Evolutionary conservation across 352 stramenopile species (phyloP).

Genomic region (Phytophthora tubulina): DNA sequence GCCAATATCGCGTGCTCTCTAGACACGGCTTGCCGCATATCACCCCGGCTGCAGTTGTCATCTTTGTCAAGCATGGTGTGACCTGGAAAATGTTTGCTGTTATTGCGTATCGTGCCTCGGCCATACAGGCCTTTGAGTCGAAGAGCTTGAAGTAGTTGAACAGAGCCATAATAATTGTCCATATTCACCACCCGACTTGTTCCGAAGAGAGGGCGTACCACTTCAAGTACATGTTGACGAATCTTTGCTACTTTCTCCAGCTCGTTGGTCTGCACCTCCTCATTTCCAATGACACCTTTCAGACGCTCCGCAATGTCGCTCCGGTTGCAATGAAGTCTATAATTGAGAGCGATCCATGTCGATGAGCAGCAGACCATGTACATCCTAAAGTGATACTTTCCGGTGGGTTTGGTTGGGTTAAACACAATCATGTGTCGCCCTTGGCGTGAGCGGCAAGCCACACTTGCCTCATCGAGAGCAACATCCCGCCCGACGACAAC

Average conservation of each 20-base stretch:
- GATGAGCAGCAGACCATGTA: conserved; percentile 11
- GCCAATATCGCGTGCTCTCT: not conserved
- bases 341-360: conserved; percentile 4
- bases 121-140: not conserved
- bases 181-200: not conserved
- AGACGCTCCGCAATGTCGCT: not conserved
- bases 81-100: not conserved
- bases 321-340: conserved; percentile 1
- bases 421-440: conserved; percentile 7
- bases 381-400: conserved; percentile 11
- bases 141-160: not conserved
- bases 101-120: not conserved
- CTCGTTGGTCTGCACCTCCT: not conserved
- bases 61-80: not conserved
- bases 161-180: not conserved
- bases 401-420: conserved; percentile 1
- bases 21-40: not conserved
- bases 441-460: conserved; percentile 8
- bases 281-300: not conserved
- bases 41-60: not conserved
- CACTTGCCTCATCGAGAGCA: not conserved
- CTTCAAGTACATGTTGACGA: not conserved
- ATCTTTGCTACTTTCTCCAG: not conserved
- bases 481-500: not conserved
- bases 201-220: not conserved